phyloP scores from a whole-genome alignment of 202 grass and related monocot genomes.

The Zoysia matrella region DNA sequence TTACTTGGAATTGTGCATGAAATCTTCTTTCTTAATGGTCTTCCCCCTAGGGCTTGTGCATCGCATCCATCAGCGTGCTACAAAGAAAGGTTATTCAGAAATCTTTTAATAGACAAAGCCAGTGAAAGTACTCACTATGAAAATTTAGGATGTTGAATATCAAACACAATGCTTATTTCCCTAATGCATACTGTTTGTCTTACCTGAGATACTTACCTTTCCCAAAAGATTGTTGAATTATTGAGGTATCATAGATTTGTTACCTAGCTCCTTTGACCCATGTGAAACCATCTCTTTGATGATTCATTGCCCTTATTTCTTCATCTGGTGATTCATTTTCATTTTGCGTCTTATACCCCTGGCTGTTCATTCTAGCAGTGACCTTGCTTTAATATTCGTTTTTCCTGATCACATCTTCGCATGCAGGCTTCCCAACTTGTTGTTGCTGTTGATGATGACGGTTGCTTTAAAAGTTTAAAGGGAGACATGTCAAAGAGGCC shows the following conservation, averaged over 20 bases:
- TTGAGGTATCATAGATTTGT: not conserved
- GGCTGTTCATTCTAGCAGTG: slow-evolving; percentile 10
- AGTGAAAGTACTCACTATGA: not conserved
- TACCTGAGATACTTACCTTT: not conserved
- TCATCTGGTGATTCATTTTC: slow-evolving; percentile 8
- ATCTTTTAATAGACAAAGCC: not conserved
- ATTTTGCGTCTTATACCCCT: slow-evolving; percentile 20
- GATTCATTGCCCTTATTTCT: slow-evolving; percentile 22
- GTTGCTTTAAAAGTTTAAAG: slow-evolving; percentile 81
- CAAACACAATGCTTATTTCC: slow-evolving; percentile 12
- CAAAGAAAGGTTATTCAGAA: not conserved
- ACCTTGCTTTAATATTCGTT: slow-evolving; percentile 1
- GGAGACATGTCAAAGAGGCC: slow-evolving; percentile 82
- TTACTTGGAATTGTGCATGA: not conserved
- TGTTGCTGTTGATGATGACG: slow-evolving; percentile 92
- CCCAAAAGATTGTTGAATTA: slow-evolving; percentile 36
- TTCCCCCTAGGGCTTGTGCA: not conserved
- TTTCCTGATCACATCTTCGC: slow-evolving; percentile 17
- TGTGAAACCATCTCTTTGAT: slow-evolving; percentile 26
- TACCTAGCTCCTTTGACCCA: not conserved
- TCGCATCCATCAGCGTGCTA: not conserved
- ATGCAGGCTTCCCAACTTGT: slow-evolving; percentile 77
- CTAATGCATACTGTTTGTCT: not conserved
- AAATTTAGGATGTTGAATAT: slow-evolving; percentile 3
- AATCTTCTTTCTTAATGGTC: not conserved